phyloP scores from a whole-genome alignment of 1,139 yeast genomes.

The Yarrowia galli region DNA sequence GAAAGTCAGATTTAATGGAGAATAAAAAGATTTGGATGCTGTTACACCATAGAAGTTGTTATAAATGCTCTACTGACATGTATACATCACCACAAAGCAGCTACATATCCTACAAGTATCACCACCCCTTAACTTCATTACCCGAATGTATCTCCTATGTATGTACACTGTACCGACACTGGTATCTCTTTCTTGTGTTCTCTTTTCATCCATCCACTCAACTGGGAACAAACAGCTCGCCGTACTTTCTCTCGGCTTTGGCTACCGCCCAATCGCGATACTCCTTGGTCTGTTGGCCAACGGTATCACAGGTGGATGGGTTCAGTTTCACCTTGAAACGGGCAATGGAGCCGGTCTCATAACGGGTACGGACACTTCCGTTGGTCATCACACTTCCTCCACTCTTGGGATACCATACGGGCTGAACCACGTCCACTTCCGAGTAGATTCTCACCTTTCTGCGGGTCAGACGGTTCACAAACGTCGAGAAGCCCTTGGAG shows the following conservation, averaged over 20 bases:
- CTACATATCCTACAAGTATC: too few species aligned
- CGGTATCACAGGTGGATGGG: conserved; percentile 18
- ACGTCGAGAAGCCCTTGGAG: conserved; percentile 1
- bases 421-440: conserved; percentile 20
- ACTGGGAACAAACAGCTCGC: conserved; percentile 17
- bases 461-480: conserved; percentile 3
- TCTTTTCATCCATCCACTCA: not conserved
- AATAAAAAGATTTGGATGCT: too few species aligned
- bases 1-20: not conserved
- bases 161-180: not conserved
- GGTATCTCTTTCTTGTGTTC: not conserved
- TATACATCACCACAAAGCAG: too few species aligned
- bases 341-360: conserved; percentile 14
- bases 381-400: conserved; percentile 23
- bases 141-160: not conserved
- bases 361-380: conserved; percentile 7
- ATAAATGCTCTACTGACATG: too few species aligned
- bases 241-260: conserved; percentile 24
- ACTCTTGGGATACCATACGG: conserved; percentile 23
- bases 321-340: conserved; percentile 26
- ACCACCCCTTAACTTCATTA: too few species aligned
- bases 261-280: conserved; percentile 26
- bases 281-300: conserved; percentile 18
- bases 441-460: conserved; percentile 19
- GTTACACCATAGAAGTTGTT: too few species aligned